Evolutionary conservation across 371 early-diverging fungal species (phyloP), one percentile per base, ranked within the genome.

Genomic region (Mortierella sp.): DNA sequence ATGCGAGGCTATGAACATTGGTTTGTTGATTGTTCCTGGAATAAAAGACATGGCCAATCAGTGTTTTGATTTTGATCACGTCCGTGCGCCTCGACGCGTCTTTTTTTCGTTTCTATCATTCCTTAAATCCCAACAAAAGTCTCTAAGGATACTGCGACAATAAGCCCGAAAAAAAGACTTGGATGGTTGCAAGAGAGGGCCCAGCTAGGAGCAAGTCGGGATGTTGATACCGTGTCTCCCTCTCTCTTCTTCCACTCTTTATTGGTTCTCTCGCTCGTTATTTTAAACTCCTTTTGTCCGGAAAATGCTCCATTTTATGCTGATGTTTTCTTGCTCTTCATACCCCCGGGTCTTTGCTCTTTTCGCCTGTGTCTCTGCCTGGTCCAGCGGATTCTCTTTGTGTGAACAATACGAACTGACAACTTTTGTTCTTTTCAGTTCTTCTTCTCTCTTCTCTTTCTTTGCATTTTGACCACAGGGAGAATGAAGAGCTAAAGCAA

Each of bases 401-500:
- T 50, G 2, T 16, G 3, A 50, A 50, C 50, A 50, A 16, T 7
- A 60, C 16, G 19, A 60, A 60, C 31, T 14, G 60, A 31, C 14
- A 14, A 31, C n/a, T n/a, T n/a, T n/a, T n/a, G n/a, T n/a, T n/a
- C n/a, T n/a, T n/a, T n/a, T 5, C 10, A 28, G 5, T 52, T 16
- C 21, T 11, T 31, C 10, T 3, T 24, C 34, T 38, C 38, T 34
- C 24, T 65, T 9, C 31, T 31, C 38, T 65, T 4, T 63, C 21
- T 8, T 65, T 38, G 38, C 24, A 65, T n/a, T 13, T 34, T 34
- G 8, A 8, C 8, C 34, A 24, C 72, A 73, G 48, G 75, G 75
- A 75, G 75, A 48, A 75, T 75, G 42, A 42, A 57, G 0, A 74
- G 34, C 19, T 26, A 63, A 58, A 75, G 63, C n/a, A 31, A 48